A percentile compares a stretch with the other conserved stretches of the same genome.
Conservation (phyloP, 2,329 filamentous ascomycete genomes). For the Colletotrichum aenigma region DNA sequence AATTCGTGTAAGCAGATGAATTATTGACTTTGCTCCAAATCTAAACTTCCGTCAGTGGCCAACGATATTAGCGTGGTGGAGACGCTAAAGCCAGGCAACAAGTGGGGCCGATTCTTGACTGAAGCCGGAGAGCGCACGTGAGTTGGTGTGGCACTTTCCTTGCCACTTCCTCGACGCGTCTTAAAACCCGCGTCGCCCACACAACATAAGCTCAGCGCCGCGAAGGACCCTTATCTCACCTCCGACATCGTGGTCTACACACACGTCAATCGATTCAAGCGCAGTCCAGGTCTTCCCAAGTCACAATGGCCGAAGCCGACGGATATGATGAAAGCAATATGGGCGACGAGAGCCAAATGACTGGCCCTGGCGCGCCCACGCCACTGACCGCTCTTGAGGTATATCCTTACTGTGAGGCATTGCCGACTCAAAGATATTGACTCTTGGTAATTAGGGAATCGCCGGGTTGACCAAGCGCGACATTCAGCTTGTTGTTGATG, state of each 20-base stretch:
- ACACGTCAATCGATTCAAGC: background rate
- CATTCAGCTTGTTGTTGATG: slow-evolving; percentile 90
- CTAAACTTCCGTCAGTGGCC: background rate
- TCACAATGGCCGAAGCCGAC: slow-evolving; percentile 53
- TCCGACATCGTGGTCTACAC: background rate
- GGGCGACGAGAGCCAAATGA: slow-evolving; percentile 72
- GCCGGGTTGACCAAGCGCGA: slow-evolving; percentile 92
- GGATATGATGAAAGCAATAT: slow-evolving; percentile 71
- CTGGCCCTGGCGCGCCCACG: slow-evolving; percentile 91
- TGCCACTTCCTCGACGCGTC: slow-evolving; percentile 38
- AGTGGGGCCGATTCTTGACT: background rate
- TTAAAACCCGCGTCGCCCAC: background rate
- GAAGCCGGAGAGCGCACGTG: slow-evolving; percentile 35
- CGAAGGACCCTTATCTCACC: background rate
- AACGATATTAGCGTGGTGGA: background rate
- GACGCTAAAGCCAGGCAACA: slow-evolving; percentile 5
- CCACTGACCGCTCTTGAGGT: slow-evolving; percentile 87
- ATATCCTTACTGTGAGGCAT: slow-evolving; percentile 29
- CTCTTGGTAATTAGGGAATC: slow-evolving; percentile 65
- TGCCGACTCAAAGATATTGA: background rate
- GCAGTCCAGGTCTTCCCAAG: background rate
- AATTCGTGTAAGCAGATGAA: slow-evolving; percentile 33
- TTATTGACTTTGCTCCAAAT: slow-evolving; percentile 31
- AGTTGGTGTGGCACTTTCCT: slow-evolving; percentile 36
- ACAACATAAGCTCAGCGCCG: background rate